Conservation (phyloP, 257 asterid species). For the Verbascum thapsus region DNA sequence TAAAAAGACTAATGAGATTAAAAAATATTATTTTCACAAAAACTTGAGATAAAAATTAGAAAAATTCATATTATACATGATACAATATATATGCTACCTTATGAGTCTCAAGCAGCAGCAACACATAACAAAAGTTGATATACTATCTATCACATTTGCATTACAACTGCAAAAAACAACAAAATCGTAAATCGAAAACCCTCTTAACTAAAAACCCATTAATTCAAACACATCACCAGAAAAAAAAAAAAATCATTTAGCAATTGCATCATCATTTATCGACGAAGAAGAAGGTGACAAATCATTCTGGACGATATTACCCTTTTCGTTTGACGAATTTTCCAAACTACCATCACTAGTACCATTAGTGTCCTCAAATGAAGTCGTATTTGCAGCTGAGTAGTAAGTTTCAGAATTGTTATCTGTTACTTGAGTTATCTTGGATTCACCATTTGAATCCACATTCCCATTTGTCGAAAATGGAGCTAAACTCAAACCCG, state of each 20-base stretch:
- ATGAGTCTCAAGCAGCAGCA: not conserved
- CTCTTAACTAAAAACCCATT: not conserved
- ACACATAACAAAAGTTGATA: slow-evolving; percentile 5
- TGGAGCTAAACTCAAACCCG: slow-evolving; percentile 24
- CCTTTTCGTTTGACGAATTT: not conserved
- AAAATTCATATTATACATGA: not conserved
- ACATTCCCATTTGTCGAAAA: slow-evolving; percentile 8
- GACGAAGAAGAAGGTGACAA: slow-evolving; percentile 20
- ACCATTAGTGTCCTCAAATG: slow-evolving; percentile 38
- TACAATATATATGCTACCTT: not conserved
- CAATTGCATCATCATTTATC: slow-evolving; percentile 41
- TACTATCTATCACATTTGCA: slow-evolving; percentile 24
- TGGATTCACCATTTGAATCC: slow-evolving; percentile 6
- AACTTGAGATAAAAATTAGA: not conserved
- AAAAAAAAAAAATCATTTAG: slow-evolving; percentile 32
- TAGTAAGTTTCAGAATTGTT: slow-evolving; percentile 21
- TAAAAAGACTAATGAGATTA: not conserved
- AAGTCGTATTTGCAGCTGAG: slow-evolving; percentile 23
- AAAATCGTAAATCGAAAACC: slow-evolving; percentile 21
- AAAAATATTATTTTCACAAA: not conserved
- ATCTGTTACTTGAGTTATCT: slow-evolving; percentile 14
- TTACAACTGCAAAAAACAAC: slow-evolving; percentile 8
- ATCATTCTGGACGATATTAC: slow-evolving; percentile 4
- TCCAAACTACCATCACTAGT: slow-evolving; percentile 24
- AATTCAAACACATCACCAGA: not conserved